Evolutionary conservation across 2,329 filamentous ascomycete species (phyloP).

Genomic region (Emergomyces orientalis): DNA sequence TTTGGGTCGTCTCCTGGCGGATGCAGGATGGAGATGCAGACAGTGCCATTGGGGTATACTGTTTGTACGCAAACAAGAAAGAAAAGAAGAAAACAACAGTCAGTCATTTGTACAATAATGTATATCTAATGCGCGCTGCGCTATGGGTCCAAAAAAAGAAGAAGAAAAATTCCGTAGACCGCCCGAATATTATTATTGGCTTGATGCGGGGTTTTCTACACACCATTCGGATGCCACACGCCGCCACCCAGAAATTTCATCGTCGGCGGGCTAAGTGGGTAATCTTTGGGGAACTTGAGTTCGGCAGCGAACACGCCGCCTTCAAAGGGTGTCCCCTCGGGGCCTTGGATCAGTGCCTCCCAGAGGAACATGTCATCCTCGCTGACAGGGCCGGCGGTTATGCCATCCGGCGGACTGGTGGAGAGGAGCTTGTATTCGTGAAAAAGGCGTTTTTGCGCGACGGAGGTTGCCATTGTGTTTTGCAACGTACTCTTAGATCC

Average conservation of each 20-base stretch:
- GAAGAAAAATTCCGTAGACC: no score
- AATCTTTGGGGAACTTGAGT: slow-evolving; percentile 90
- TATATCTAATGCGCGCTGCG: not conserved
- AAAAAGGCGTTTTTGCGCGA: slow-evolving; percentile 69
- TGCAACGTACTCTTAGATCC: not conserved
- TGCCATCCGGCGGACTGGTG: slow-evolving; percentile 92
- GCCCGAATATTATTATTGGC: not conserved
- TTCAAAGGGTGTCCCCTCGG: slow-evolving; percentile 91
- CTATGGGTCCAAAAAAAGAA: not conserved
- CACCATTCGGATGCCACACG: slow-evolving; percentile 95
- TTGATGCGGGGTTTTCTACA: slow-evolving; percentile 19
- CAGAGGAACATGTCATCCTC: slow-evolving; percentile 95
- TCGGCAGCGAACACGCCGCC: slow-evolving; percentile 92
- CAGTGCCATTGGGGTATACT: slow-evolving; percentile 75
- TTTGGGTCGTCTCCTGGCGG: slow-evolving; percentile 88
- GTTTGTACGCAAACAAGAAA: not conserved
- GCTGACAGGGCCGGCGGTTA: slow-evolving; percentile 82
- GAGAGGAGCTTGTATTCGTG: slow-evolving; percentile 93
- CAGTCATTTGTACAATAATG: not conserved
- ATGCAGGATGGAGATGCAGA: slow-evolving; percentile 96
- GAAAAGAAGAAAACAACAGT: not conserved
- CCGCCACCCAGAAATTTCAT: slow-evolving; percentile 87
- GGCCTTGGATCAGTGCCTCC: slow-evolving; percentile 93
- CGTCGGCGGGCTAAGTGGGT: slow-evolving; percentile 87
- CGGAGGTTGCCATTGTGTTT: slow-evolving; percentile 37